Conservation (phyloP, 768 basidiomycete species). For the Amanita rimosa region DNA sequence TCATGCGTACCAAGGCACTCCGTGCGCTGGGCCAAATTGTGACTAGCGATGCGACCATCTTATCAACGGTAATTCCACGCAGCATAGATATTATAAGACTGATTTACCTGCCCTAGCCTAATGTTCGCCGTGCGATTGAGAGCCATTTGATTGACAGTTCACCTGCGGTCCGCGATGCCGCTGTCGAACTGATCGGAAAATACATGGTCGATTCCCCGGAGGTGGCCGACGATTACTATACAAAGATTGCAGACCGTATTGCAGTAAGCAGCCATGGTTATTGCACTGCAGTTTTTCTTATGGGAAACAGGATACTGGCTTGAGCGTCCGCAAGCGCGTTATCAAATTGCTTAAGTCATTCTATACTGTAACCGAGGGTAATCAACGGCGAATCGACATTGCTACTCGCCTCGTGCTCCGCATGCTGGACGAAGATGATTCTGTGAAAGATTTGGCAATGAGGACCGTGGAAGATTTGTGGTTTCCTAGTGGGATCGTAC, state of each 20-base stretch:
- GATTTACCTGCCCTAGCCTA: conserved; percentile 33
- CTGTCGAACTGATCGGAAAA: conserved; percentile 95
- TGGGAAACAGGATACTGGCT: conserved; percentile 70
- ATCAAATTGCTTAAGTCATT: conserved; percentile 88
- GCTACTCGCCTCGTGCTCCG: conserved; percentile 71
- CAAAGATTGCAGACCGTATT: conserved; percentile 80
- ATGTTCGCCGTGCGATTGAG: conserved; percentile 81
- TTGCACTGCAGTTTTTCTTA: background rate
- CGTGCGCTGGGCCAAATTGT: conserved; percentile 84
- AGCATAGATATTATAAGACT: background rate
- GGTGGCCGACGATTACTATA: conserved; percentile 85
- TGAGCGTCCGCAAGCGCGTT: conserved; percentile 89
- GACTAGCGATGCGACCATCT: conserved; percentile 75
- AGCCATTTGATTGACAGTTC: conserved; percentile 85
- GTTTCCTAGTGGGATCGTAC: conserved; percentile 41
- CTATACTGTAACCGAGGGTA: conserved; percentile 54
- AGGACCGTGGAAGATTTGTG: conserved; percentile 89
- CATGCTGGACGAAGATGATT: conserved; percentile 89
- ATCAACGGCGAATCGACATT: conserved; percentile 62
- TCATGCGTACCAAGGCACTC: conserved; percentile 90
- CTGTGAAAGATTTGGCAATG: conserved; percentile 85
- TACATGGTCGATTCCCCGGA: conserved; percentile 86
- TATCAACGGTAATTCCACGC: conserved; percentile 48
- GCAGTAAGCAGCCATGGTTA: conserved; percentile 40
- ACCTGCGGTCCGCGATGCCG: conserved; percentile 91